Base-by-base conservation (phyloP, 2,329 filamentous ascomycete species). In the Pseudogymnoascus sp. region DNA sequence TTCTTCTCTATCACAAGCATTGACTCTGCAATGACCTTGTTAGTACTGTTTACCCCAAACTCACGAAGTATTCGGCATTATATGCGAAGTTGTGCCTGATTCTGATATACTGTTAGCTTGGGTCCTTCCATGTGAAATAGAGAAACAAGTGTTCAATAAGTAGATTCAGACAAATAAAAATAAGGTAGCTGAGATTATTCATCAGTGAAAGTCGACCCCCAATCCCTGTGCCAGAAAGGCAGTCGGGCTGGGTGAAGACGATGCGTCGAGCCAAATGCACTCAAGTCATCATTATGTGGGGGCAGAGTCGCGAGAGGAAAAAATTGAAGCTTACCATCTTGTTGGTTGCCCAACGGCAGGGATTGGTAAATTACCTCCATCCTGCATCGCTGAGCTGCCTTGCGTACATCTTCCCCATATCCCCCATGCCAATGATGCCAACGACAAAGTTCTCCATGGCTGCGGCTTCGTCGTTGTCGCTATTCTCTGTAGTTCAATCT, bases 231-330 rank as follows among this genome's bases (percentile, higher is more conserved):
- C 89, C 91, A 93, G 84, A 89, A 96, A 87, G 89, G 88, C 81
- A 79, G 78, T 81, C 81, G 80, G 80, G 78, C 77, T 72, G 77
- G 75, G 79, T 78, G 79, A 82, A 80, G 78, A 81, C 86, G 86
- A 92, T 96, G 84, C 93, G 59, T 97, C 93, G 91, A 97, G 93
- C 93, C 93, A 97, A 97, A 97, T 97, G 93, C 93, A 93, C 93
- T 97, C 93, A 93, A 91, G 93, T 97, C 93, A 97, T 97, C 93
- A 96, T 92, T 76, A 75, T 72, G 72, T 31, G 50, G 59, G 61
- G 56, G 37, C 36, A 11, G 21, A 25, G 36, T 60, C 36, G 34
- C 59, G 59, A 37, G 62, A 46, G 28, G 40, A 56, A 65, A 66
- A 12, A 67, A 77, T 56, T 42, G 61, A 66, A 65, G 65, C 70